Percentiles rank a stretch among this genome's conserved stretches.
Evolutionary conservation across 2,329 filamentous ascomycete genomes (phyloP).

Genomic region (Alternaria sp.): DNA sequence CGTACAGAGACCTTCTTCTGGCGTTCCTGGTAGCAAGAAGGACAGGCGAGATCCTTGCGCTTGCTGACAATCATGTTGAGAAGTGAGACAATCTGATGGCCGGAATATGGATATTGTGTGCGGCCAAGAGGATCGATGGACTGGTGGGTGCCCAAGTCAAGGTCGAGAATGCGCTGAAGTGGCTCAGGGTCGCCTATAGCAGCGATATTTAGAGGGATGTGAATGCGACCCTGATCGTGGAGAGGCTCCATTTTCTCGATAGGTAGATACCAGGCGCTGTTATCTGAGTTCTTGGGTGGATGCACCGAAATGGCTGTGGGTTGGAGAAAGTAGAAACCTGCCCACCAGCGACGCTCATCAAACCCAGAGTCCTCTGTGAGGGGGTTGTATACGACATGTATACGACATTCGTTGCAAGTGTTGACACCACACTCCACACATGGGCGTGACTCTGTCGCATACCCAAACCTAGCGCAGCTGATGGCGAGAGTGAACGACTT

Average conservation of each 20-base stretch:
- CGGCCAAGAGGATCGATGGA: slow-evolving; percentile 20
- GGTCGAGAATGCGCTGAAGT: slow-evolving; percentile 33
- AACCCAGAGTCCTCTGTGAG: slow-evolving; percentile 30
- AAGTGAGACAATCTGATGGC: slow-evolving; percentile 14
- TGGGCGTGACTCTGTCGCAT: slow-evolving; percentile 23
- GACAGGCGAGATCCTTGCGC: slow-evolving; percentile 26
- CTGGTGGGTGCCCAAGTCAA: slow-evolving; percentile 27
- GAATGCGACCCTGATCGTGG: slow-evolving; percentile 38
- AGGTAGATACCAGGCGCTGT: slow-evolving; percentile 18
- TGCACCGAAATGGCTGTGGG: slow-evolving; percentile 26
- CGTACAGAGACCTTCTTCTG: not conserved
- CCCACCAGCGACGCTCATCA: slow-evolving; percentile 28
- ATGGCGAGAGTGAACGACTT: slow-evolving; percentile 3
- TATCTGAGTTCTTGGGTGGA: slow-evolving; percentile 21
- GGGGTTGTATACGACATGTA: slow-evolving; percentile 40
- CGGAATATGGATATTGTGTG: slow-evolving; percentile 27
- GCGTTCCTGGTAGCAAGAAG: slow-evolving; percentile 21
- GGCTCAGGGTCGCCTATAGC: slow-evolving; percentile 25
- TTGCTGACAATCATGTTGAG: slow-evolving; percentile 2
- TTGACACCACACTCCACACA: slow-evolving; percentile 32
- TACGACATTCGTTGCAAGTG: slow-evolving; percentile 43
- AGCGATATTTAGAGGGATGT: slow-evolving; percentile 26
- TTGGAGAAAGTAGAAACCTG: slow-evolving; percentile 33
- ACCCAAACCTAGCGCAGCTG: slow-evolving; percentile 12
- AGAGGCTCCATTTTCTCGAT: slow-evolving; percentile 11